Evolutionary conservation across 495 filamentous ascomycete genomes (phyloP).

Genomic region (Penicillium macrosclerotiorum): DNA sequence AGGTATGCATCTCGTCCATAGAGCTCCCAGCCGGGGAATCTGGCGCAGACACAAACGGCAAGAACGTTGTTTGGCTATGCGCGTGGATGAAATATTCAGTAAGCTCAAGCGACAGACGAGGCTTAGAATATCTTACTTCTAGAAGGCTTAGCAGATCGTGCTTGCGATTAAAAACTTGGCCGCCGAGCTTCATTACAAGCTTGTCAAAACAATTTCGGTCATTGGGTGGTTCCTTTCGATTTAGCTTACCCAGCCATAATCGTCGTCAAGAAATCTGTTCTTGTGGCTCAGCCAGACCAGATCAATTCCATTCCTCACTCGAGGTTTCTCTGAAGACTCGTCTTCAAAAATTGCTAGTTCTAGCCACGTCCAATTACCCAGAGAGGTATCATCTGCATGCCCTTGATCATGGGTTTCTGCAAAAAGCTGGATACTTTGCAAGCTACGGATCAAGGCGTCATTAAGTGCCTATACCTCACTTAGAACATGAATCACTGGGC

Average conservation of each 20-base stretch:
- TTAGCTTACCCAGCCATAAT: constrained; percentile 9
- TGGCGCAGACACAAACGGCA: not conserved
- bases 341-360: constrained; percentile 12
- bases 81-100: not conserved
- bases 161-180: not conserved
- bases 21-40: constrained; percentile 5
- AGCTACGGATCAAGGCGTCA: not conserved
- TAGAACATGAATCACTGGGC: not conserved
- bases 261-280: constrained; percentile 4
- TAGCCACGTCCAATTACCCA: constrained; percentile 13
- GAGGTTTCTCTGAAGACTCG: constrained; percentile 6
- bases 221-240: no score
- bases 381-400: constrained; percentile 2
- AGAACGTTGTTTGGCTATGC: not conserved
- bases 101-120: not conserved
- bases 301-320: constrained; percentile 3
- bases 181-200: not conserved
- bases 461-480: not conserved
- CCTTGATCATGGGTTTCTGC: constrained; percentile 11
- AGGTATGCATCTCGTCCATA: constrained; percentile 6
- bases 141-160: constrained; percentile 3
- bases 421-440: constrained; percentile 10
- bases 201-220: no score
- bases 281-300: constrained; percentile 11
- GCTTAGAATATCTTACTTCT: not conserved